These are phyloP conservation scores for Ochetophila trinervis DNA, from an alignment of 306 rosid genomes.

Conservation along the genomic window DNA sequence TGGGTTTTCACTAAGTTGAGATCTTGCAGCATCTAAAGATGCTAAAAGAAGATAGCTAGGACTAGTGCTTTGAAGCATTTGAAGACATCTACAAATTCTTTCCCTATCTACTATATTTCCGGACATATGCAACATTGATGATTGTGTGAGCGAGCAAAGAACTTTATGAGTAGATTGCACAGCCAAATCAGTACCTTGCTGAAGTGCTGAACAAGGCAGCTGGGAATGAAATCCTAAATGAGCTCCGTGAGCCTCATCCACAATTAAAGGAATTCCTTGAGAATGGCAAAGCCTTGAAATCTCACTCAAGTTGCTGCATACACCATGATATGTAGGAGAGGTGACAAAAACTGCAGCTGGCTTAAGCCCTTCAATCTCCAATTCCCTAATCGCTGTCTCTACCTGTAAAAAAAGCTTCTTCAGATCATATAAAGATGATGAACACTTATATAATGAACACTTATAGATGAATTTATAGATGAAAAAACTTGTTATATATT, in stretches of 20 bases:
- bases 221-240: constrained; percentile 74
- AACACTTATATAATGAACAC: too few relatives aligned
- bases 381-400: constrained; percentile 52
- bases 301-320: constrained; percentile 62
- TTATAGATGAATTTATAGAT: too few relatives aligned
- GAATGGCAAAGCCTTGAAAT: constrained; percentile 73
- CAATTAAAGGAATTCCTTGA: constrained; percentile 66
- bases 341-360: constrained; percentile 74
- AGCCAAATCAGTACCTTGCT: constrained; percentile 69
- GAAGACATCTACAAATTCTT: constrained; percentile 65
- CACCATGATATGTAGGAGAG: constrained; percentile 84
- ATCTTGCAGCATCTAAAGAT: constrained; percentile 84
- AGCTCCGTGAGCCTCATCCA: constrained; percentile 94
- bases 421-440: not conserved
- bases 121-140: constrained; percentile 83
- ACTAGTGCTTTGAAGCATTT: constrained; percentile 78
- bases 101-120: constrained; percentile 55
- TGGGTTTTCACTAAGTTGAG: constrained; percentile 67
- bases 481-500: too few relatives aligned
- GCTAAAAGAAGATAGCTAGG: constrained; percentile 89
- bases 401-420: constrained; percentile 50
- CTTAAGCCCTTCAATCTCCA: constrained; percentile 55
- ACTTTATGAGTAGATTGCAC: constrained; percentile 85
- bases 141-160: constrained; percentile 73
- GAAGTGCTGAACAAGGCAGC: constrained; percentile 68